Percentiles rank a stretch among this genome's conserved stretches.
These are phyloP conservation scores for Talaromyces rugulosus DNA, from an alignment of 2,329 filamentous ascomycete species.

Conservation along the genomic window DNA sequence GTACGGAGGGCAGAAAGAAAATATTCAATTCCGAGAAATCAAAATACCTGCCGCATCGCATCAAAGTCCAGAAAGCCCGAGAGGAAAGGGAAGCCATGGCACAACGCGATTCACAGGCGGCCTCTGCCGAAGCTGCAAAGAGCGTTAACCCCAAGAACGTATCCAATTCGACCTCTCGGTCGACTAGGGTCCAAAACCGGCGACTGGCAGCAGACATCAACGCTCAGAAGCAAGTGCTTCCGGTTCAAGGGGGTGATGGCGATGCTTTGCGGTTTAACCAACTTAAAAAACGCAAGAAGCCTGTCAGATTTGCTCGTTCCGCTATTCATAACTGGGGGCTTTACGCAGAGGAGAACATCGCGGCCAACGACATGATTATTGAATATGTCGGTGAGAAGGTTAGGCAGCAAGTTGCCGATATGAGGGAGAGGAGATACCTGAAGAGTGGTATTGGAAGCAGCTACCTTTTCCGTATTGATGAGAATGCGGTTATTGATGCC, in stretches of 20 bases:
- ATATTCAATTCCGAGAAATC: constrained; percentile 97
- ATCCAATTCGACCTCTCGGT: constrained; percentile 84
- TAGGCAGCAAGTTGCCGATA: constrained; percentile 92
- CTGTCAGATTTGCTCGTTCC: constrained; percentile 93
- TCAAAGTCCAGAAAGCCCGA: constrained; percentile 87
- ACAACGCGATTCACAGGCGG: constrained; percentile 59
- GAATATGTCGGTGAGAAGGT: constrained; percentile 99
- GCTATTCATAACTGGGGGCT: constrained; percentile 99
- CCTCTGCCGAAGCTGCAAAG: constrained; percentile 66
- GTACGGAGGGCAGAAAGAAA: constrained; percentile 91
- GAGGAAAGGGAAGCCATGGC: constrained; percentile 80
- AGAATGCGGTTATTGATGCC: constrained; percentile 94
- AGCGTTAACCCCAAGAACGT: constrained; percentile 74
- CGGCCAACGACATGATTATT: constrained; percentile 98
- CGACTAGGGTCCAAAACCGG: constrained; percentile 92
- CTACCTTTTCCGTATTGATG: constrained; percentile 96
- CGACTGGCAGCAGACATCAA: constrained; percentile 92
- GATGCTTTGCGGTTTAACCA: constrained; percentile 97
- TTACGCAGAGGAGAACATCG: constrained; percentile 96
- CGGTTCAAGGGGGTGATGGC: constrained; percentile 70
- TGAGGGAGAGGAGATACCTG: constrained; percentile 85
- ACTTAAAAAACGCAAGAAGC: constrained; percentile 98
- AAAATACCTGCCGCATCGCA: constrained; percentile 94
- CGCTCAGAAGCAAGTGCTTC: constrained; percentile 75
- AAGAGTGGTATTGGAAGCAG: constrained; percentile 96